A percentile compares a stretch with the other conserved stretches of the same genome.
phyloP scores from a whole-genome alignment of 1,139 yeast genomes.

The Yamadazyma blattariae region DNA sequence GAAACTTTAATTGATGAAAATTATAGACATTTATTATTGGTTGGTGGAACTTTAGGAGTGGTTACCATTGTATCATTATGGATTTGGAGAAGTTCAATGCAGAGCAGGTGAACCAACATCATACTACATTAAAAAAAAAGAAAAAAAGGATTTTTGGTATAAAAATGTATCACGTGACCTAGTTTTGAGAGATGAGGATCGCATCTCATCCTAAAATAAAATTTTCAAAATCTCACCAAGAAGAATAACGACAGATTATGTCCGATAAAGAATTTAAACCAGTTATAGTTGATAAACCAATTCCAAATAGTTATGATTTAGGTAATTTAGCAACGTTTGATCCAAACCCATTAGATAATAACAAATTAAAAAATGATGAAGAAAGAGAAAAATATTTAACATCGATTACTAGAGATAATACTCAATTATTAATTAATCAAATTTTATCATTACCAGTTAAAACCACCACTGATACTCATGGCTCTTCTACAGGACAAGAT shows the following conservation, averaged over 20 bases:
- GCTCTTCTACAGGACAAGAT: constrained; percentile 59
- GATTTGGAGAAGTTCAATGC: constrained; percentile 52
- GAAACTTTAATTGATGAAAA: constrained; percentile 45
- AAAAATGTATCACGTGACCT: too few relatives aligned
- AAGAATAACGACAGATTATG: constrained; percentile 13
- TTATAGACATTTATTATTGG: constrained; percentile 49
- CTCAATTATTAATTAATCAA: constrained; percentile 87
- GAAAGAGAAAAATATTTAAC: constrained; percentile 65
- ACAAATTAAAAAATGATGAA: constrained; percentile 46
- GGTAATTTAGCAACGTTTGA: constrained; percentile 89
- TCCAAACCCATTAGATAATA: constrained; percentile 72
- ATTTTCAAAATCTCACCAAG: not conserved
- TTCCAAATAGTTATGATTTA: constrained; percentile 80
- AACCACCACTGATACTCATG: constrained; percentile 73
- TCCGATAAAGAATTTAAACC: constrained; percentile 49
- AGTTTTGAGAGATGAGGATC: too few relatives aligned
- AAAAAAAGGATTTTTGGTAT: not conserved
- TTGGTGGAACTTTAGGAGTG: constrained; percentile 67
- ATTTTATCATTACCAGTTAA: constrained; percentile 84
- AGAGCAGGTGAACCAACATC: constrained; percentile 17
- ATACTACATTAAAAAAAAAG: constrained; percentile 9
- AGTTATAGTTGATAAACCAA: constrained; percentile 83
- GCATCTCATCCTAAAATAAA: constrained; percentile 3
- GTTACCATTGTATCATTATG: constrained; percentile 58
- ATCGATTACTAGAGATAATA: constrained; percentile 83